Evolutionary conservation across 441 rosid species (phyloP).

Genomic region (Viola pubescens): DNA sequence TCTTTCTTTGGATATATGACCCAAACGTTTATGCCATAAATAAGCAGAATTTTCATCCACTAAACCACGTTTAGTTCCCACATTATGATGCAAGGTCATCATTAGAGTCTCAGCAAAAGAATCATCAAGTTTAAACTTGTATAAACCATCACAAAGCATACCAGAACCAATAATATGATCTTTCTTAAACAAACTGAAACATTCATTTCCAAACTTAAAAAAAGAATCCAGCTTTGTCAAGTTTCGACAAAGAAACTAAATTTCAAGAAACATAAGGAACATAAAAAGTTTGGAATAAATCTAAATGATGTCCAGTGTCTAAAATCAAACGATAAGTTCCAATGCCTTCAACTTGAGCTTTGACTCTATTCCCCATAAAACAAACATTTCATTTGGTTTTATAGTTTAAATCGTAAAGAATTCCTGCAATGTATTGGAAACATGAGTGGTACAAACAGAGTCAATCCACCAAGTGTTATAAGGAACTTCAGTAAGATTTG

Average conservation of each 20-base stretch:
- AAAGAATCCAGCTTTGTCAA: background rate
- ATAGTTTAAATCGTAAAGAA: background rate
- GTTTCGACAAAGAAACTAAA: background rate
- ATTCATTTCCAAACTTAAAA: background rate
- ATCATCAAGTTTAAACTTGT: background rate
- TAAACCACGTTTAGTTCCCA: background rate
- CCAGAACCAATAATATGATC: background rate
- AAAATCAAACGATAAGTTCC: background rate
- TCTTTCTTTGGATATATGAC: background rate
- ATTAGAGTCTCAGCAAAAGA: background rate
- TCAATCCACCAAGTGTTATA: conserved; percentile 6
- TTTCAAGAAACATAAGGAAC: background rate
- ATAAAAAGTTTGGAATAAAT: conserved; percentile 2
- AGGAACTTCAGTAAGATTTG: too few species aligned
- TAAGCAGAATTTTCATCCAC: background rate
- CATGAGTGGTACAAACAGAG: background rate
- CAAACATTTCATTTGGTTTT: conserved; percentile 1
- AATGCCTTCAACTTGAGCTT: background rate
- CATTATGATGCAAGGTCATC: background rate
- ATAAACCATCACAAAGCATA: background rate
- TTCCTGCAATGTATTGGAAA: background rate
- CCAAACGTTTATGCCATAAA: background rate
- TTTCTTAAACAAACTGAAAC: background rate
- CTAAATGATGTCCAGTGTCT: background rate
- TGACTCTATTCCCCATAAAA: background rate